Conservation (phyloP, 345 rosid species). For the Capsella bursapastoris region DNA sequence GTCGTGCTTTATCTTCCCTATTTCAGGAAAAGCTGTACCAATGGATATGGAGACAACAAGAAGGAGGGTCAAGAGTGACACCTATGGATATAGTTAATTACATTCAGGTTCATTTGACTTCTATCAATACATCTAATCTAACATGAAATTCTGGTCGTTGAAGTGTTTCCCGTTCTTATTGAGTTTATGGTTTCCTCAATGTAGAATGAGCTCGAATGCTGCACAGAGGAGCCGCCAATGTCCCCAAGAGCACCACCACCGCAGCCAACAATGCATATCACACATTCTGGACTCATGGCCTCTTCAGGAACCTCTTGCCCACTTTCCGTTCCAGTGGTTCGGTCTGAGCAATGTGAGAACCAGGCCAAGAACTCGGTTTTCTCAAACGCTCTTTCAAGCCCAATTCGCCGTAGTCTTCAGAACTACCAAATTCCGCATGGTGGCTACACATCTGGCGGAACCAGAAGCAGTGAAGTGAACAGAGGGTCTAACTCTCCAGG, state of each 20-base stretch:
- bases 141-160: not conserved
- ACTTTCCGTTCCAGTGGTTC: too few species aligned
- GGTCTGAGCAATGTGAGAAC: slow-evolving; percentile 12
- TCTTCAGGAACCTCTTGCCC: slow-evolving; percentile 50
- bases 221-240: slow-evolving; percentile 59
- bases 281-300: slow-evolving; percentile 50
- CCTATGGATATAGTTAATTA: slow-evolving; percentile 66
- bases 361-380: slow-evolving; percentile 77
- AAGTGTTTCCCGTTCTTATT: slow-evolving; percentile 25
- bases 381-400: slow-evolving; percentile 88
- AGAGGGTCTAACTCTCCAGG: slow-evolving; percentile 66
- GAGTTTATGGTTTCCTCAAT: slow-evolving; percentile 22
- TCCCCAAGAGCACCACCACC: slow-evolving; percentile 64
- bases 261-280: slow-evolving; percentile 54
- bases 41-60: slow-evolving; percentile 81
- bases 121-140: not conserved
- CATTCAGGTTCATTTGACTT: slow-evolving; percentile 64
- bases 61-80: slow-evolving; percentile 72
- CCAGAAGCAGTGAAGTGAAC: slow-evolving; percentile 55
- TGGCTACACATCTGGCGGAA: slow-evolving; percentile 57
- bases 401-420: slow-evolving; percentile 73
- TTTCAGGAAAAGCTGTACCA: slow-evolving; percentile 85
- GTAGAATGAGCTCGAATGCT: slow-evolving; percentile 62
- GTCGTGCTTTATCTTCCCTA: not conserved
- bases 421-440: slow-evolving; percentile 72